These are phyloP conservation scores for Colletotrichum viniferum DNA, from an alignment of 2,329 filamentous ascomycete species.

Conservation along the genomic window DNA sequence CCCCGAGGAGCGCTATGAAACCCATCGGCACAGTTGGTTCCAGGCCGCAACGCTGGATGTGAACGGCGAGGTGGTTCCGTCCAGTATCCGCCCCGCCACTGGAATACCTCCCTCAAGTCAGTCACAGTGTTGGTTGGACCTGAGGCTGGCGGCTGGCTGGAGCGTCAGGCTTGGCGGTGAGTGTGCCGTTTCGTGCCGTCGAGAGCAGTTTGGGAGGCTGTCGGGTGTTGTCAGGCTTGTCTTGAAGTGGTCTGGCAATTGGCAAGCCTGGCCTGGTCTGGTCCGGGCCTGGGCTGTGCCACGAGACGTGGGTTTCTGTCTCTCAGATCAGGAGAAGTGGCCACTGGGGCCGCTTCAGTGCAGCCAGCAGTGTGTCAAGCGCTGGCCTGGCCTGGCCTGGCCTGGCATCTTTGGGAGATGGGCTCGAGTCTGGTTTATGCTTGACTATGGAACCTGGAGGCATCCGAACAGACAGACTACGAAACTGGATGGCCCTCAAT, in stretches of 20 bases:
- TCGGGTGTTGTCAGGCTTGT: background rate
- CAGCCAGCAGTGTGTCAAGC: background rate
- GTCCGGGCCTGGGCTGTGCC: background rate
- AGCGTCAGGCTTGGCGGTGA: conserved; percentile 15
- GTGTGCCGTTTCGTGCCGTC: background rate
- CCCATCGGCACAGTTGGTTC: conserved; percentile 8
- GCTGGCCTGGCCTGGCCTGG: background rate
- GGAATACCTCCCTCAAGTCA: background rate
- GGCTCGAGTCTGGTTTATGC: conserved; percentile 18
- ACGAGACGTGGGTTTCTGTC: background rate
- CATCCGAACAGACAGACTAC: conserved; percentile 12
- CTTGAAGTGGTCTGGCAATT: conserved; percentile 2
- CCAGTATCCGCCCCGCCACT: background rate
- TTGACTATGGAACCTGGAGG: conserved; percentile 8
- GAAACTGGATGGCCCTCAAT: background rate
- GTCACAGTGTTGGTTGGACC: background rate
- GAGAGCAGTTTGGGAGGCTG: background rate
- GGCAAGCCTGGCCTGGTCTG: conserved; percentile 3
- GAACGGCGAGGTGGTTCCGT: background rate
- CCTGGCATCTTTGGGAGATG: background rate
- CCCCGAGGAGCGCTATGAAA: conserved; percentile 8
- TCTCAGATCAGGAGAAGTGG: background rate
- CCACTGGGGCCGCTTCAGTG: background rate
- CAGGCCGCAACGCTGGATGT: background rate
- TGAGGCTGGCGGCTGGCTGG: background rate